Conservation (phyloP, 768 basidiomycete genomes). For the Cystofilobasidium ferigula region DNA sequence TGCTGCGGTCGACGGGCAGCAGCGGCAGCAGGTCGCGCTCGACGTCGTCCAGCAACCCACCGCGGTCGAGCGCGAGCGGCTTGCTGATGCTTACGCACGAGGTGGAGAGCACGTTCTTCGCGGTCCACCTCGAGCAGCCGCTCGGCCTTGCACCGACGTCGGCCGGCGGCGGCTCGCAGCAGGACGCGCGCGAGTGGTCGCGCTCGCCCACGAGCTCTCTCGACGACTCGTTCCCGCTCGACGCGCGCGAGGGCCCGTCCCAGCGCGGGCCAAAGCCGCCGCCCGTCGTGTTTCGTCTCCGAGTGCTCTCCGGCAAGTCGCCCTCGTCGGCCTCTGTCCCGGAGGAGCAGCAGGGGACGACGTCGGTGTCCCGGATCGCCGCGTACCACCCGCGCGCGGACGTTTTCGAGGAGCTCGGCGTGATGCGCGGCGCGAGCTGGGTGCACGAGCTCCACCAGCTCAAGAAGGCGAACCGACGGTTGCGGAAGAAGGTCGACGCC, state of each 20-base stretch:
- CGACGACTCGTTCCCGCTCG: constrained; percentile 25
- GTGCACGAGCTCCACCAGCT: constrained; percentile 85
- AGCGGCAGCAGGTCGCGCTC: neutral
- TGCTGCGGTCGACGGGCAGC: constrained; percentile 28
- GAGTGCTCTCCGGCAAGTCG: neutral
- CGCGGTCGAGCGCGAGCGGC: neutral
- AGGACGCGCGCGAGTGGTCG: neutral
- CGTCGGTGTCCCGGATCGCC: neutral
- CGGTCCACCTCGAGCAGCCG: constrained; percentile 15
- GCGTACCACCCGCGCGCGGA: constrained; percentile 35
- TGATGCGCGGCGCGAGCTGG: constrained; percentile 64
- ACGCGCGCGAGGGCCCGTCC: constrained; percentile 18
- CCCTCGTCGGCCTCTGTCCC: too few relatives aligned
- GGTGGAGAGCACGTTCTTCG: constrained; percentile 38
- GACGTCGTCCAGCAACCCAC: neutral
- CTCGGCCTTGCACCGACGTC: too few relatives aligned
- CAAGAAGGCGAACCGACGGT: constrained; percentile 55
- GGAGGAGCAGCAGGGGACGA: too few relatives aligned
- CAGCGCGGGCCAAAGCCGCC: constrained; percentile 28
- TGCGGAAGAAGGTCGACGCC: constrained; percentile 50
- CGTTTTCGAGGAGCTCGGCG: constrained; percentile 63
- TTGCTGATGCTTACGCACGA: constrained; percentile 26
- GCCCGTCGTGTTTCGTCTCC: constrained; percentile 31
- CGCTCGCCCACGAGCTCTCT: constrained; percentile 23
- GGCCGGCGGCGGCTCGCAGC: too few relatives aligned